phyloP scores from a whole-genome alignment of 2,329 filamentous ascomycete genomes.

The Colletotrichum sp. region DNA sequence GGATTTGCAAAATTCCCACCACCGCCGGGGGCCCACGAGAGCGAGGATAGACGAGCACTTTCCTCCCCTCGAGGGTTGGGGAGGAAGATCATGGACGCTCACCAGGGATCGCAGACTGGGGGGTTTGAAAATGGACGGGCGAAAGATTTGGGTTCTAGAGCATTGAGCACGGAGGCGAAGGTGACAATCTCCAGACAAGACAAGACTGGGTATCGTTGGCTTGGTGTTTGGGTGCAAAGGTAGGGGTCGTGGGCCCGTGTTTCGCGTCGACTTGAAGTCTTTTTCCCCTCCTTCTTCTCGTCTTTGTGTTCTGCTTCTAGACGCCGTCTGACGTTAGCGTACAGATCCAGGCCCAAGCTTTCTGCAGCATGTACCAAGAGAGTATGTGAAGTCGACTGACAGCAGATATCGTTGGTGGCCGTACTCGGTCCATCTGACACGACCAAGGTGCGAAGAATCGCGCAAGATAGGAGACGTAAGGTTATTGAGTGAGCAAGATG shows the following conservation, averaged over 20 bases:
- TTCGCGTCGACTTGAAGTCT: slow-evolving; percentile 5
- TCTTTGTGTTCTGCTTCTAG: not conserved
- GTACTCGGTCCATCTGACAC: not conserved
- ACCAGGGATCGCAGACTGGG: not conserved
- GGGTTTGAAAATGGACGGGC: not conserved
- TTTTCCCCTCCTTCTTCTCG: not conserved
- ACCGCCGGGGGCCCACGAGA: not conserved
- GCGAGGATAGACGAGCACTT: not conserved
- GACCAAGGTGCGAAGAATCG: not conserved
- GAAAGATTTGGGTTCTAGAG: not conserved
- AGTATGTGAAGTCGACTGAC: not conserved
- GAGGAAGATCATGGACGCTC: not conserved
- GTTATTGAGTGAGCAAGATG: not conserved
- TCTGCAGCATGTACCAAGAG: not conserved
- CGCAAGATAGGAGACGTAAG: not conserved
- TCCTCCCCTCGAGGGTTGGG: not conserved
- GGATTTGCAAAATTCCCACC: not conserved
- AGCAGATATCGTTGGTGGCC: not conserved
- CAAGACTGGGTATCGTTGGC: not conserved
- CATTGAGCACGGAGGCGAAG: slow-evolving; percentile 15
- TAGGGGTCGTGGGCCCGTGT: slow-evolving; percentile 11
- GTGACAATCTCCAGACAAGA: slow-evolving; percentile 8
- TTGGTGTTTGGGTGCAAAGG: not conserved
- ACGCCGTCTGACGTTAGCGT: not conserved
- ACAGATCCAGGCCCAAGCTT: not conserved